phyloP scores from a whole-genome alignment of 2,329 filamentous ascomycete genomes.

The Tolypocladium endophyticum region DNA sequence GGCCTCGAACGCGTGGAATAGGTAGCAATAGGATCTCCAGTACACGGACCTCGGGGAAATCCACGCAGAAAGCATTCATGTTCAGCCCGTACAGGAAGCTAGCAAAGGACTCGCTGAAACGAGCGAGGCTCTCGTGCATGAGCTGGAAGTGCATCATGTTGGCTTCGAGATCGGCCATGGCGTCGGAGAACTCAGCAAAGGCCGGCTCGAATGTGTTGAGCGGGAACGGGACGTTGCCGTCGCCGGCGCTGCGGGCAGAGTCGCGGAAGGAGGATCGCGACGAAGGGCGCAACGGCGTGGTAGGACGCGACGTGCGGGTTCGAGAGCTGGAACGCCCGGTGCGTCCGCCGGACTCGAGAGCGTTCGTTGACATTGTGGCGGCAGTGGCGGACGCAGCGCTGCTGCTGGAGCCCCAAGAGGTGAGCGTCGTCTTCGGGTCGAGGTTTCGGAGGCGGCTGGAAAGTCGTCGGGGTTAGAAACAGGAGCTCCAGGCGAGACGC shows the following conservation, averaged over 20 bases:
- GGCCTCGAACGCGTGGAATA: neutral
- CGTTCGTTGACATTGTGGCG: constrained; percentile 12
- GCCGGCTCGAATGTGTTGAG: constrained; percentile 78
- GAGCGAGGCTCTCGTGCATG: constrained; percentile 87
- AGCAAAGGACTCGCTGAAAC: constrained; percentile 93
- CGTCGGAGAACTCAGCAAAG: constrained; percentile 87
- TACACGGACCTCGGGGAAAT: constrained; percentile 67
- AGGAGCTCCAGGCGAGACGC: neutral
- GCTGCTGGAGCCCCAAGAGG: neutral
- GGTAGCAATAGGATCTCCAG: constrained; percentile 22
- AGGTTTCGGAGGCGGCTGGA: neutral
- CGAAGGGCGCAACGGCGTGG: constrained; percentile 81
- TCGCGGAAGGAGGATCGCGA: constrained; percentile 84
- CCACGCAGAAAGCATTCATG: constrained; percentile 98
- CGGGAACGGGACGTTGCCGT: constrained; percentile 49
- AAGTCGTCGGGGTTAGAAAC: neutral
- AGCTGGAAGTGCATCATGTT: constrained; percentile 97
- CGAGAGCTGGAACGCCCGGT: constrained; percentile 46
- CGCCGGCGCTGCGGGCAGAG: constrained; percentile 47
- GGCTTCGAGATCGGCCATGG: constrained; percentile 89
- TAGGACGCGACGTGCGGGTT: constrained; percentile 63
- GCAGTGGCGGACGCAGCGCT: too few relatives aligned
- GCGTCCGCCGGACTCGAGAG: constrained; percentile 10
- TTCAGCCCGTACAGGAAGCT: constrained; percentile 93
- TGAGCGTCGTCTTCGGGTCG: neutral